Conservation (phyloP, 306 rosid genomes). For the Ormosia semicastrata region DNA sequence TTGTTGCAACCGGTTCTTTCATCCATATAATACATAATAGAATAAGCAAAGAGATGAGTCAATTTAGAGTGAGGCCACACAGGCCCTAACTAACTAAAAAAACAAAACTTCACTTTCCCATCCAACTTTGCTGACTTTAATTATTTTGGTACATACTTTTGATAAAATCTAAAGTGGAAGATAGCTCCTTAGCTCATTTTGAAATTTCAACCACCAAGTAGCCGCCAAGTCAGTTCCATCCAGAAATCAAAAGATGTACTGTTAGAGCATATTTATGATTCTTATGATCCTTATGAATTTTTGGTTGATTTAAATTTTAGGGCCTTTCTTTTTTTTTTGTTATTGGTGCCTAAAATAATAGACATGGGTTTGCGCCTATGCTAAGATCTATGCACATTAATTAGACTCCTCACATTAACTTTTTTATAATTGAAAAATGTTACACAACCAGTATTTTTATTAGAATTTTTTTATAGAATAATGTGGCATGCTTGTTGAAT, state of each 20-base stretch:
- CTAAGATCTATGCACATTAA: background rate
- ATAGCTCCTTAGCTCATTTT: background rate
- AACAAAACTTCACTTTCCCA: constrained; percentile 37
- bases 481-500: too few species aligned
- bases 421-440: too few species aligned
- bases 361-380: too few species aligned
- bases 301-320: background rate
- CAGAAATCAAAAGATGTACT: background rate
- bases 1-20: background rate
- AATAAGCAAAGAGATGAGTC: constrained; percentile 9
- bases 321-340: background rate
- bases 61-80: background rate
- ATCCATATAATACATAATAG: constrained; percentile 11
- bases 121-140: constrained; percentile 25
- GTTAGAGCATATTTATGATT: background rate
- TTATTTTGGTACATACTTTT: background rate
- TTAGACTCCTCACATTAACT: background rate
- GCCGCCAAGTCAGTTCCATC: constrained; percentile 26
- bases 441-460: too few species aligned
- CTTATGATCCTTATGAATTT: background rate
- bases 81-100: constrained; percentile 23
- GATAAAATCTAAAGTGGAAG: constrained; percentile 7
- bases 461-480: too few species aligned
- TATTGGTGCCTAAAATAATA: background rate
- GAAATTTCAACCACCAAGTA: constrained; percentile 27